phyloP scores from a whole-genome alignment of 352 stramenopile species.

The Phytophthora boehmeriae region DNA sequence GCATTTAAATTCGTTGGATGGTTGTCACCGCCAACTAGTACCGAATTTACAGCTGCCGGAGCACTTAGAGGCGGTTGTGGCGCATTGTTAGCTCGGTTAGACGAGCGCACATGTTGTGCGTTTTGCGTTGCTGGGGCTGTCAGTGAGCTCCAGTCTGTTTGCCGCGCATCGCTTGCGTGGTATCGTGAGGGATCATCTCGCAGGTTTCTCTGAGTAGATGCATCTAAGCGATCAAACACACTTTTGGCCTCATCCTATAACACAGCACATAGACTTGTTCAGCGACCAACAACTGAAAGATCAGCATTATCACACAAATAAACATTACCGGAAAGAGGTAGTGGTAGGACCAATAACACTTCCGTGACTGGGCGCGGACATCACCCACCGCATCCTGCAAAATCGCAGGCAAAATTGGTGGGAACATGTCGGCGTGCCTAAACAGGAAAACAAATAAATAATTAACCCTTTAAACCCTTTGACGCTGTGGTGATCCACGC shows the following conservation, averaged over 20 bases:
- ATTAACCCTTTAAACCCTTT: constrained; percentile 6
- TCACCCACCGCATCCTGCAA: constrained; percentile 75
- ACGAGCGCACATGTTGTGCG: constrained; percentile 11
- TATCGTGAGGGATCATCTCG: constrained; percentile 47
- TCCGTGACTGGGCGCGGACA: constrained; percentile 76
- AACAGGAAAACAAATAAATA: constrained; percentile 4
- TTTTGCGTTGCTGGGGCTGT: constrained; percentile 8
- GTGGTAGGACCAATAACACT: constrained; percentile 83
- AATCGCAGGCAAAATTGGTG: constrained; percentile 59
- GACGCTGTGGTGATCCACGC: no score
- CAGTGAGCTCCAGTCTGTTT: constrained; percentile 16
- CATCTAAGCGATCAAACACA: constrained; percentile 64
- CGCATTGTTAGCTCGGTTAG: constrained; percentile 15
- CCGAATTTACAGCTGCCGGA: constrained; percentile 13
- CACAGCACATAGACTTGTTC: neutral
- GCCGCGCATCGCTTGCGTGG: constrained; percentile 22
- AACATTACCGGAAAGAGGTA: constrained; percentile 57
- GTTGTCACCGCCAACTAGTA: constrained; percentile 19
- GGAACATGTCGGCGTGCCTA: constrained; percentile 66
- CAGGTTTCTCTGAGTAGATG: constrained; percentile 68
- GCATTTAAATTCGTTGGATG: constrained; percentile 3
- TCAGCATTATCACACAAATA: neutral
- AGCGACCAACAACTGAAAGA: neutral
- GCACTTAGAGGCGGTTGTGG: constrained; percentile 17
- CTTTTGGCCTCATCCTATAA: constrained; percentile 53